These are phyloP conservation scores for Raphidocelis subcapitata DNA, from an alignment of 139 green algal species.

Conservation along the genomic window DNA sequence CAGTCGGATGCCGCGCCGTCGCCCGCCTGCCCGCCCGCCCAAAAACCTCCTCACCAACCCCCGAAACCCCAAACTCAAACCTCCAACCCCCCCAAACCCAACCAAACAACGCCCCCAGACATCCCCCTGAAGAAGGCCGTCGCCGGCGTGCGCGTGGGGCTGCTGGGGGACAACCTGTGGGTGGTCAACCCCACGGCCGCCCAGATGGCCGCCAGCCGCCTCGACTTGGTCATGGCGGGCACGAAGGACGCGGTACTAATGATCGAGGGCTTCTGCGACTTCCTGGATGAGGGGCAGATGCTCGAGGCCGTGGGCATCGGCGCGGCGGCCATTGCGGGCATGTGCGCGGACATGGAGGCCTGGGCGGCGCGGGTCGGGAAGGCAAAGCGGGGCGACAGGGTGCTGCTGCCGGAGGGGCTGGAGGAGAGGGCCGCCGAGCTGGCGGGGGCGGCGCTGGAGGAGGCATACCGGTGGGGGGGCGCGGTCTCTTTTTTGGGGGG, in stretches of 20 bases:
- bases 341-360: conserved; percentile 67
- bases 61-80: too few species aligned
- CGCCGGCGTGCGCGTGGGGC: conserved; percentile 87
- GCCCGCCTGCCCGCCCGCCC: neutral
- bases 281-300: conserved; percentile 90
- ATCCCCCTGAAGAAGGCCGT: conserved; percentile 80
- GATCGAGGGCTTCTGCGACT: conserved; percentile 97
- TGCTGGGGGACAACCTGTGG: conserved; percentile 53
- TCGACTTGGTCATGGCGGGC: conserved; percentile 93
- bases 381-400: conserved; percentile 55
- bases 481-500: neutral
- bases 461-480: conserved; percentile 38
- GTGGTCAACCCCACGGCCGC: conserved; percentile 79
- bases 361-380: conserved; percentile 76
- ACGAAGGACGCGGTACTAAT: conserved; percentile 93
- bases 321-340: conserved; percentile 54
- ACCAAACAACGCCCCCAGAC: conserved; percentile 37
- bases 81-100: neutral
- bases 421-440: conserved; percentile 47
- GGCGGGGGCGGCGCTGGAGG: conserved; percentile 38
- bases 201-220: conserved; percentile 29
- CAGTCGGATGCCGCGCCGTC: too few species aligned
- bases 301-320: conserved; percentile 68
- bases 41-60: too few species aligned
- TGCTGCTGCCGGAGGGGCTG: conserved; percentile 55